phyloP scores from a whole-genome alignment of 2,329 filamentous ascomycete genomes.

The Aureobasidium namibiae region DNA sequence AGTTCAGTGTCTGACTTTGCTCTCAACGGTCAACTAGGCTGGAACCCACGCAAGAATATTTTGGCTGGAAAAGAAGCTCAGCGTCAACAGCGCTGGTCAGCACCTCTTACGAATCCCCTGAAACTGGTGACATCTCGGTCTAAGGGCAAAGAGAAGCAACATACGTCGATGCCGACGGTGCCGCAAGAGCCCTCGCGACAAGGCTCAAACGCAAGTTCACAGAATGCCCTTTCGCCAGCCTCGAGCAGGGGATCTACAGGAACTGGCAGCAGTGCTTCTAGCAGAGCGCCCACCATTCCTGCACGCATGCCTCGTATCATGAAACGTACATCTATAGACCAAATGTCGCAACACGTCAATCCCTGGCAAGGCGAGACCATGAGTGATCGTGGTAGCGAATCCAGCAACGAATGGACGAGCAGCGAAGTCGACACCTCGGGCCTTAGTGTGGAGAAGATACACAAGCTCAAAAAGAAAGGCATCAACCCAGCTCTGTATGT shows the following conservation, averaged over 20 bases:
- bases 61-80: background rate
- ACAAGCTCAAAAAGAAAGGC: constrained; percentile 39
- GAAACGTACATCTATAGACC: constrained; percentile 27
- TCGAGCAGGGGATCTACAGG: background rate
- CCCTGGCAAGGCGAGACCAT: constrained; percentile 14
- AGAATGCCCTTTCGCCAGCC: background rate
- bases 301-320: constrained; percentile 20
- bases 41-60: constrained; percentile 1
- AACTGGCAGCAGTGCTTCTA: background rate
- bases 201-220: background rate
- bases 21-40: constrained; percentile 15
- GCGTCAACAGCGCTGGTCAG: constrained; percentile 7
- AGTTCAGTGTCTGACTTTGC: constrained; percentile 13
- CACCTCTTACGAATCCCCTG: background rate
- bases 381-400: constrained; percentile 15
- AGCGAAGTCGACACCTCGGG: constrained; percentile 32
- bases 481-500: constrained; percentile 39
- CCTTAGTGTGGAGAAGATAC: constrained; percentile 33
- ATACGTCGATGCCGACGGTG: background rate
- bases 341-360: constrained; percentile 25
- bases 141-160: constrained; percentile 1
- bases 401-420: constrained; percentile 29
- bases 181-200: background rate
- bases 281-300: background rate
- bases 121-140: background rate